Percentiles rank a stretch among this genome's conserved stretches.
Conservation (phyloP, 345 rosid genomes). For the Salix brachista region DNA sequence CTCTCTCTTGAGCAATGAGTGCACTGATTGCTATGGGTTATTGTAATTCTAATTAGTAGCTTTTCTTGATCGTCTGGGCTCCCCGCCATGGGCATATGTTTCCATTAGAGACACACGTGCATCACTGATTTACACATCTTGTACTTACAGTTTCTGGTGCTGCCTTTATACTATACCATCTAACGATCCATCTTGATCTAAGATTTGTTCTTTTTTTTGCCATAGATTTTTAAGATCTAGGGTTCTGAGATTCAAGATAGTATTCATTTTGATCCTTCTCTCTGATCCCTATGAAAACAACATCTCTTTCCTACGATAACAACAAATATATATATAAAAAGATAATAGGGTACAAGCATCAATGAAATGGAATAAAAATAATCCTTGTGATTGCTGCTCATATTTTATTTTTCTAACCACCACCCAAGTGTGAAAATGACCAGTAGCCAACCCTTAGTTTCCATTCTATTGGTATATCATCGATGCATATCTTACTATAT, state of each 20-base stretch:
- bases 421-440: conserved; percentile 33
- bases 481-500: conserved; percentile 19
- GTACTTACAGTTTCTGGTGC: conserved; percentile 32
- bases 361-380: background rate
- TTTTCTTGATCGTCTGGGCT: conserved; percentile 18
- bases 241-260: too few relatives aligned
- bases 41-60: background rate
- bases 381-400: conserved; percentile 27
- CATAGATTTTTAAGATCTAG: background rate
- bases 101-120: conserved; percentile 30
- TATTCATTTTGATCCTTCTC: background rate
- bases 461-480: conserved; percentile 7
- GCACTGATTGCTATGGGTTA: too few relatives aligned
- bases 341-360: background rate
- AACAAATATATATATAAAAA: background rate
- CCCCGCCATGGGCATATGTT: conserved; percentile 6
- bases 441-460: conserved; percentile 30
- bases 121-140: conserved; percentile 9
- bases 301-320: conserved; percentile 16
- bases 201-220: conserved; percentile 12
- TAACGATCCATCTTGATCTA: background rate
- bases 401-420: conserved; percentile 24
- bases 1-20: background rate
- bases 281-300: conserved; percentile 13
- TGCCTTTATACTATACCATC: background rate